Base-by-base conservation (phyloP, 768 basidiomycete genomes). In the Lanmaoa pseudosensibilis region DNA sequence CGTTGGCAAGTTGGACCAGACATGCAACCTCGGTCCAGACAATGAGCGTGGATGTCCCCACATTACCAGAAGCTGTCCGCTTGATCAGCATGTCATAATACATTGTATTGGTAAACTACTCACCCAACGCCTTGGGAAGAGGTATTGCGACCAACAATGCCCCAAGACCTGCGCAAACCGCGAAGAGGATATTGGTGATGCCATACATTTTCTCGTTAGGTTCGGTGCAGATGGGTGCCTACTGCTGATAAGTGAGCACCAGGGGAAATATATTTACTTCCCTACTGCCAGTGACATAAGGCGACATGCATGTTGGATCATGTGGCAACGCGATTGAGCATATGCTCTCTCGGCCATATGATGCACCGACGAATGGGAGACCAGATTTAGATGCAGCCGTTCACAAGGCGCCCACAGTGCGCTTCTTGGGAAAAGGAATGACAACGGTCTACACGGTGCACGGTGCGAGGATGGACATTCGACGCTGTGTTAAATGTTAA, bases 61-160 rank as follows among this genome's bases (percentile, higher is more conserved):
- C 57, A 50, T 78, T 73, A 13, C 62, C 55, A 27, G 65, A 58
- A 21, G 54, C 64, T 65, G 38, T 25, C 32, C 3, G 33, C 27
- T 21, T 44, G 30, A 44, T 65, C 6, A 51, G 25, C 19, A 9
- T 8, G 5, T 50, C 12, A 19, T 8, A 25, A 25, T n/a, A 48
- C 11, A 12, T 8, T 4, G 15, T n/a, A 21, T 13, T 3, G 8
- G 39, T 0, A 21, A 46, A 48, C 15, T 3, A 46, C 56, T 4
- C 83, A 79, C 86, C 78, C 47, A 85, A 71, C 60, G 86, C 83
- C 75, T 78, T 82, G 5, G 80, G 77, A 6, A 81, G 62, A 4
- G 85, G 83, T 11, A 82, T 47, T 32, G 79, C 48, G 11, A 73
- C 66, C 1, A 79, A 50, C n/a, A 82, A 40, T 41, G 75, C 68